Base-by-base conservation (phyloP, 2,329 filamentous ascomycete species). In the Penicillium digitatum region DNA sequence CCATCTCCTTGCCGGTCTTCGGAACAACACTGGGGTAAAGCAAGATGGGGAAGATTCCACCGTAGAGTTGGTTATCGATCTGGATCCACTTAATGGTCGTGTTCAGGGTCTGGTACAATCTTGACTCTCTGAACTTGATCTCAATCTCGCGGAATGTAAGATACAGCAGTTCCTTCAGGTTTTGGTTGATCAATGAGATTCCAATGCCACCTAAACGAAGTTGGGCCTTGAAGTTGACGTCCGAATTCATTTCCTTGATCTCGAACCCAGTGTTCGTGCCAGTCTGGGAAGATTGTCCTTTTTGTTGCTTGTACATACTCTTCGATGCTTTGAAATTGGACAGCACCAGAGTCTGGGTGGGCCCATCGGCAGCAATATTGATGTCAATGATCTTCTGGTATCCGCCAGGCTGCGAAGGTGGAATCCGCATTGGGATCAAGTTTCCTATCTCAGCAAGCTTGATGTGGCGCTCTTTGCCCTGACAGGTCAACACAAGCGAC, bases 21-120 rank as follows among this genome's bases (percentile, higher is more conserved):
- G 94, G 93, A 16, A 99, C 94, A 10, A 99, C 94, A 74, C 92
- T 96, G 6, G 94, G 94, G 71, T 99, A 99, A 54, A 99, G 80
- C 29, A 99, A 85, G 76, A 99, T 95, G 0, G 94, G 94, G 80
- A 99, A 99, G 64, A 99, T 92, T 26, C 95, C 94, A 27, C 95
- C 95, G 67, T 99, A 99, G 14, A 99, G 83, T 73, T 99, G 94
- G 66, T 99, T 99, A 74, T 99, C 94, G 64, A 99, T 89, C 74
- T 99, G 94, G 27, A 99, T 94, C 95, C 95, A 99, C 73, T 99
- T 97, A 70, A 97, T 87, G 0, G 90, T 89, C 48, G 94, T 79
- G 45, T 90, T 93, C 58, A 96, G 76, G 0, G 91, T 97, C 74
- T 99, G 94, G 69, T 96, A 96, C 16, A 96, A 79, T 18, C 86